Conservation (phyloP, 2,329 filamentous ascomycete genomes). For the Phaeosphaeria sp. region DNA sequence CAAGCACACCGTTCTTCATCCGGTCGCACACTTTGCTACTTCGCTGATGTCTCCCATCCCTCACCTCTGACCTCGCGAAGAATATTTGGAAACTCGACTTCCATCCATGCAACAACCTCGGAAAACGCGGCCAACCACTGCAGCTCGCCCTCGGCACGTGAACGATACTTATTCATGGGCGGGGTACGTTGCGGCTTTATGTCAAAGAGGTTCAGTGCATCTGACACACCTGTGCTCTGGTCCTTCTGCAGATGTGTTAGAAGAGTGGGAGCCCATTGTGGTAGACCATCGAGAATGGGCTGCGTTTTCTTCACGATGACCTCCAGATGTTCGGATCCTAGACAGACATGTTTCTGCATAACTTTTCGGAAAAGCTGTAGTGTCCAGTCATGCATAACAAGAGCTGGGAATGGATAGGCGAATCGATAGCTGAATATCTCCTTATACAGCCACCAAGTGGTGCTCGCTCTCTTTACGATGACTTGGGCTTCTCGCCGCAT, state of each 20-base stretch:
- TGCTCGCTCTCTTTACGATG: background rate
- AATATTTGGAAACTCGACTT: background rate
- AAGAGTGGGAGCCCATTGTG: background rate
- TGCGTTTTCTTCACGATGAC: background rate
- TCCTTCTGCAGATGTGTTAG: background rate
- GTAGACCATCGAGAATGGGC: background rate
- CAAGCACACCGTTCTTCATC: too few species aligned
- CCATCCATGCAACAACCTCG: slow-evolving; percentile 10
- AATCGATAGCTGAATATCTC: slow-evolving; percentile 6
- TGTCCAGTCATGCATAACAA: slow-evolving; percentile 15
- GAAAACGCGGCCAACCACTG: slow-evolving; percentile 8
- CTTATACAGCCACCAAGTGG: background rate
- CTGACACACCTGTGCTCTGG: background rate
- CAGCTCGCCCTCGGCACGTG: background rate
- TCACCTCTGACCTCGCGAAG: background rate
- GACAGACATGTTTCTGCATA: background rate
- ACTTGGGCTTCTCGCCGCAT: slow-evolving; percentile 1
- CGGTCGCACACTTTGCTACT: background rate
- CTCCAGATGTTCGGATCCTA: background rate
- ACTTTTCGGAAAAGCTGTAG: slow-evolving; percentile 5
- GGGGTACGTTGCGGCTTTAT: background rate
- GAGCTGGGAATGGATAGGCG: slow-evolving; percentile 4
- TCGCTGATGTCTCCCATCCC: background rate
- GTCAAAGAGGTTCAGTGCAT: background rate
- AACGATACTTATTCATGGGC: background rate